Evolutionary conservation across 352 stramenopile genomes (phyloP).

Genomic region (Pythium periplocum): DNA sequence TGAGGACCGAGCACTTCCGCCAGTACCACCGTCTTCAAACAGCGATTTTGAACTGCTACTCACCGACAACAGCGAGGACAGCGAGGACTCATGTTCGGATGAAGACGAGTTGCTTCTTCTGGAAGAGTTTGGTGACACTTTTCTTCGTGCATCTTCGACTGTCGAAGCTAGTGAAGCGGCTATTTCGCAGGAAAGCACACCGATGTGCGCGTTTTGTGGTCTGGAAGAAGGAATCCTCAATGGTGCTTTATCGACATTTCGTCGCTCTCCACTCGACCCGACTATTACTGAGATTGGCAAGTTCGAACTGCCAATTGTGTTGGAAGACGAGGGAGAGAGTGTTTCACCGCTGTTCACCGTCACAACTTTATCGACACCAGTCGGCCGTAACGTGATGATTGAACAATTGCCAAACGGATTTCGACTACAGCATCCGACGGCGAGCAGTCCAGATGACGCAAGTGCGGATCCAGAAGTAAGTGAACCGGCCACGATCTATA

Average conservation of each 20-base stretch:
- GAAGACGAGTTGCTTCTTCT: conserved; percentile 40
- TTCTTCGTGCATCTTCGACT: conserved; percentile 20
- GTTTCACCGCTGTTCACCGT: too few relatives aligned
- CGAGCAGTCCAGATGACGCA: not conserved
- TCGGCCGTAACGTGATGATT: too few relatives aligned
- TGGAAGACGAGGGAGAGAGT: conserved; percentile 11
- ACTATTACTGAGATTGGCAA: conserved; percentile 32
- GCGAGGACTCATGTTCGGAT: conserved; percentile 27
- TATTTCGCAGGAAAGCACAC: too few relatives aligned
- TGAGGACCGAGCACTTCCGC: conserved; percentile 38
- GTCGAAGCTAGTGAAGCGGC: not conserved
- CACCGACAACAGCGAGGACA: conserved; percentile 3
- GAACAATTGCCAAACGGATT: too few relatives aligned
- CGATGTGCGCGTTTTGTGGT: conserved; percentile 44
- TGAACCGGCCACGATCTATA: conserved; percentile 9
- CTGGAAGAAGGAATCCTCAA: conserved; percentile 68
- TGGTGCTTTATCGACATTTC: conserved; percentile 37
- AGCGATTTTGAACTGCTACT: conserved; percentile 1
- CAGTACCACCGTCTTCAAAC: conserved; percentile 19
- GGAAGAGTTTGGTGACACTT: conserved; percentile 47
- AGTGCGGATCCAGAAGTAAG: conserved; percentile 1
- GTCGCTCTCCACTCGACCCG: conserved; percentile 40
- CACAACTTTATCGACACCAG: too few relatives aligned
- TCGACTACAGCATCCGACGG: too few relatives aligned
- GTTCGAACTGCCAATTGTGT: conserved; percentile 45